Percentiles rank a stretch among this genome's conserved stretches.
Conservation (phyloP, 2,329 filamentous ascomycete genomes). For the Pseudogymnoascus sp. region DNA sequence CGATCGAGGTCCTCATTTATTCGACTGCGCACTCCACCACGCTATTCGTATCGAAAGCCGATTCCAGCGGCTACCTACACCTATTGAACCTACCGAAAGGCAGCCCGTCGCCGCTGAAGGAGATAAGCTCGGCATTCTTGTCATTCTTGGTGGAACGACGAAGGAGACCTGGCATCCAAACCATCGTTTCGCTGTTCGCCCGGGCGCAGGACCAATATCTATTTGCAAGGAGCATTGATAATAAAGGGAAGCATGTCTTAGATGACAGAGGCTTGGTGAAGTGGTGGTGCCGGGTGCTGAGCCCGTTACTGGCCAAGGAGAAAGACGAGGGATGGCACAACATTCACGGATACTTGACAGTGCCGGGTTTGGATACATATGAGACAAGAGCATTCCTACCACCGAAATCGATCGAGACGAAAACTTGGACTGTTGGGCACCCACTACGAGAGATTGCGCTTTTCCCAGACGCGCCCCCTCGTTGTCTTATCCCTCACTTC, state of each 20-base stretch:
- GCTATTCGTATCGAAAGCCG: conserved; percentile 92
- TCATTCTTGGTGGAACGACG: conserved; percentile 63
- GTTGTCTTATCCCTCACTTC: conserved; percentile 81
- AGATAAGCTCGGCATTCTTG: conserved; percentile 68
- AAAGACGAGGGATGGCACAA: conserved; percentile 32
- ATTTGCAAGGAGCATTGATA: conserved; percentile 85
- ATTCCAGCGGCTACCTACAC: conserved; percentile 83
- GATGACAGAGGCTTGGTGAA: conserved; percentile 84
- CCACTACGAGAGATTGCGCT: conserved; percentile 62
- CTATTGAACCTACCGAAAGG: conserved; percentile 55
- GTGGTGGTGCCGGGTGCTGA: conserved; percentile 90
- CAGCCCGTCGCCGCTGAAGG: conserved; percentile 65
- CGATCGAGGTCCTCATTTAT: conserved; percentile 82
- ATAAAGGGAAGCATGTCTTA: conserved; percentile 78
- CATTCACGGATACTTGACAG: conserved; percentile 72
- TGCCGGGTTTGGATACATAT: conserved; percentile 77
- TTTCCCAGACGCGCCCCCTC: conserved; percentile 60
- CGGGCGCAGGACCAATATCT: conserved; percentile 89
- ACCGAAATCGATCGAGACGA: conserved; percentile 34
- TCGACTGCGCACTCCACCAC: conserved; percentile 73
- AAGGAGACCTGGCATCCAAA: conserved; percentile 55
- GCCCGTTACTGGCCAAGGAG: conserved; percentile 55
- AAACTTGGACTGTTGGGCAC: conserved; percentile 61
- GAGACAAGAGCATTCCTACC: conserved; percentile 79
- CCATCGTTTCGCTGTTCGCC: conserved; percentile 84